Conservation (phyloP, 2,329 filamentous ascomycete genomes). For the Scedosporium boydii region DNA sequence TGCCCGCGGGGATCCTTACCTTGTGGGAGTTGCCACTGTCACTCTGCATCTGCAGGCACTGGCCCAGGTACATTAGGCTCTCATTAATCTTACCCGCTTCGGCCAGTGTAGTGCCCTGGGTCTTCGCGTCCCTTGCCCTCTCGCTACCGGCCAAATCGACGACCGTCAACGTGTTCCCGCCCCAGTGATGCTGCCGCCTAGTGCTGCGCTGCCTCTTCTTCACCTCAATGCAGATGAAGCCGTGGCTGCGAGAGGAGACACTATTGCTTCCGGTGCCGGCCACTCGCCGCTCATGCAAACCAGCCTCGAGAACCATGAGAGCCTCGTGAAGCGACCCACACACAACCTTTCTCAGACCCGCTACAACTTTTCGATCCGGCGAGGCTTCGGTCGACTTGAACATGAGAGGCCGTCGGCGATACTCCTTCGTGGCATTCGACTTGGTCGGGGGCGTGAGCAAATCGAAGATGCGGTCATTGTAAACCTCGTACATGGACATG, state of each 20-base stretch:
- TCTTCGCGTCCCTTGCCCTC: conserved; percentile 86
- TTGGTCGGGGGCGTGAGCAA: conserved; percentile 60
- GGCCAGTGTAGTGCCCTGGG: conserved; percentile 79
- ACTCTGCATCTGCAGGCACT: conserved; percentile 92
- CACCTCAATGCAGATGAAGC: conserved; percentile 91
- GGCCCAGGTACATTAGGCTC: conserved; percentile 94
- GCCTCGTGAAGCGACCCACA: conserved; percentile 78
- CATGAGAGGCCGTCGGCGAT: conserved; percentile 67
- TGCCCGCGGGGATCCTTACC: conserved; percentile 35
- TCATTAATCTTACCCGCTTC: conserved; percentile 99
- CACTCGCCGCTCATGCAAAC: conserved; percentile 76
- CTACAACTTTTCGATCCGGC: conserved; percentile 87
- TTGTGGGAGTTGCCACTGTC: conserved; percentile 65
- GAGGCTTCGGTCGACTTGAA: conserved; percentile 90
- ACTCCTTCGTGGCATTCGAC: conserved; percentile 55
- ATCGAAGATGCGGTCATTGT: conserved; percentile 97
- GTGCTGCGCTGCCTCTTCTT: conserved; percentile 55
- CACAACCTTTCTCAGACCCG: conserved; percentile 81
- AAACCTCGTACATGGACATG: conserved; percentile 97
- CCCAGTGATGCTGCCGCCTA: conserved; percentile 40
- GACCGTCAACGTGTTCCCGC: conserved; percentile 70
- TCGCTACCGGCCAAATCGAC: conserved; percentile 93
- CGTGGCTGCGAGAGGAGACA: conserved; percentile 83
- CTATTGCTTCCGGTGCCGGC: conserved; percentile 90
- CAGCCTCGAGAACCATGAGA: conserved; percentile 80